phyloP scores from a whole-genome alignment of 2,329 filamentous ascomycete genomes.

The Aspergillus sp. region DNA sequence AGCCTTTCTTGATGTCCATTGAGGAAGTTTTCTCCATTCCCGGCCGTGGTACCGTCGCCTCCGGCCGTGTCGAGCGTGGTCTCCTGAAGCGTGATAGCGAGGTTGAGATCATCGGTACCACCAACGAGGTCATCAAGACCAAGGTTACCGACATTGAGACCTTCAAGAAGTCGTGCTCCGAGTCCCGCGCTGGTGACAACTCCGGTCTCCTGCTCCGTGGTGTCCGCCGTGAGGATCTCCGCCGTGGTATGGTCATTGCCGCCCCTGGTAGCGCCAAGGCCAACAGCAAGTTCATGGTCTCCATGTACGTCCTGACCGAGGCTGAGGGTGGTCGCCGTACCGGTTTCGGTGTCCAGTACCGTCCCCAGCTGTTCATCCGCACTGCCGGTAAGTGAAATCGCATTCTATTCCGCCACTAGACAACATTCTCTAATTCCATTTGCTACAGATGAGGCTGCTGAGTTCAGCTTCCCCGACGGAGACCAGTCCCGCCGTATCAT shows the following conservation, averaged over 20 bases:
- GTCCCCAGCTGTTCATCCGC: slow-evolving; percentile 92
- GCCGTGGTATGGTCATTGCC: slow-evolving; percentile 90
- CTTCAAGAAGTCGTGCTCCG: slow-evolving; percentile 99
- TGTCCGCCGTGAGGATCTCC: slow-evolving; percentile 91
- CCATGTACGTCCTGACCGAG: slow-evolving; percentile 96
- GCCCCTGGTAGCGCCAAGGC: slow-evolving; percentile 82
- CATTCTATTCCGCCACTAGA: slow-evolving; percentile 20
- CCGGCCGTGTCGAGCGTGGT: slow-evolving; percentile 96
- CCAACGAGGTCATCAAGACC: slow-evolving; percentile 81
- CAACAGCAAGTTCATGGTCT: slow-evolving; percentile 88
- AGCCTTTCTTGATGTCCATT: slow-evolving; percentile 98
- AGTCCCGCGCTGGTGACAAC: slow-evolving; percentile 96
- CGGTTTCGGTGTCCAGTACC: slow-evolving; percentile 94
- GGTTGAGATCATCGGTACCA: slow-evolving; percentile 92
- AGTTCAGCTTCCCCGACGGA: slow-evolving; percentile 83
- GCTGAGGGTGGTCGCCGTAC: slow-evolving; percentile 97
- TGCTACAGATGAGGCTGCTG: slow-evolving; percentile 63
- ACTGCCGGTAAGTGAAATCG: slow-evolving; percentile 72
- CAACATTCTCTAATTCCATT: background rate
- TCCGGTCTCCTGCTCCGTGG: slow-evolving; percentile 95
- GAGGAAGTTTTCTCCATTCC: slow-evolving; percentile 90
- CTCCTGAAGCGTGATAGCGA: slow-evolving; percentile 90
- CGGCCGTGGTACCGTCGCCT: slow-evolving; percentile 94
- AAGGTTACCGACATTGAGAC: slow-evolving; percentile 99
- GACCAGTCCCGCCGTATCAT: slow-evolving; percentile 82